A percentile compares a stretch with the other conserved stretches of the same genome.
phyloP scores from a whole-genome alignment of 2,329 filamentous ascomycete genomes.

The Elsinoe australis region DNA sequence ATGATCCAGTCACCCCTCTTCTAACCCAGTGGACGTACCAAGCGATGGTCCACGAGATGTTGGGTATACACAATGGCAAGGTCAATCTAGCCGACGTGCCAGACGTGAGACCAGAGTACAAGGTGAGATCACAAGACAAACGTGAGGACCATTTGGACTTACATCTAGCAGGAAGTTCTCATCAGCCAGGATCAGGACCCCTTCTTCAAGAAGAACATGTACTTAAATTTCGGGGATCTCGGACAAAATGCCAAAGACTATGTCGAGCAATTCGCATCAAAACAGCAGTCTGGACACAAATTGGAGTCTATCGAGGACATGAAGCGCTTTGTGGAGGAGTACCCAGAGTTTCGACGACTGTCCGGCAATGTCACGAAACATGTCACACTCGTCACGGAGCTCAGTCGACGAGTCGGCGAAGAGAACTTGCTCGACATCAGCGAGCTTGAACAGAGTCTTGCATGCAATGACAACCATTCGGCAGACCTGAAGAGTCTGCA shows the following conservation, averaged over 20 bases:
- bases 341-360: conserved; percentile 92
- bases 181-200: conserved; percentile 94
- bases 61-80: conserved; percentile 91
- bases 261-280: conserved; percentile 94
- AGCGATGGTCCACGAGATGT: conserved; percentile 96
- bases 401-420: conserved; percentile 77
- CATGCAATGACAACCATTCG: conserved; percentile 92
- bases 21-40: conserved; percentile 99
- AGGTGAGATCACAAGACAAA: conserved; percentile 35
- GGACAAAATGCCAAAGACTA: conserved; percentile 98
- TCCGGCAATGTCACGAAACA: conserved; percentile 98
- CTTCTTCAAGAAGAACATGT: conserved; percentile 99
- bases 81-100: conserved; percentile 80
- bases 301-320: conserved; percentile 97
- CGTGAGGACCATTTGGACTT: background rate
- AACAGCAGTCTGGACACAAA: conserved; percentile 92
- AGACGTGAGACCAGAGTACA: conserved; percentile 76
- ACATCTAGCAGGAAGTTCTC: conserved; percentile 61
- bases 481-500: conserved; percentile 90
- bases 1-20: conserved; percentile 89
- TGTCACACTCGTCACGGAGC: conserved; percentile 87
- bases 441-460: conserved; percentile 91
- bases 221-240: conserved; percentile 90
- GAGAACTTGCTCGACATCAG: conserved; percentile 91
- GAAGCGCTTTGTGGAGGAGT: conserved; percentile 99